These are phyloP conservation scores for Miscanthus lutarioriparius DNA, from an alignment of 176 grass and related monocot species.

Conservation along the genomic window DNA sequence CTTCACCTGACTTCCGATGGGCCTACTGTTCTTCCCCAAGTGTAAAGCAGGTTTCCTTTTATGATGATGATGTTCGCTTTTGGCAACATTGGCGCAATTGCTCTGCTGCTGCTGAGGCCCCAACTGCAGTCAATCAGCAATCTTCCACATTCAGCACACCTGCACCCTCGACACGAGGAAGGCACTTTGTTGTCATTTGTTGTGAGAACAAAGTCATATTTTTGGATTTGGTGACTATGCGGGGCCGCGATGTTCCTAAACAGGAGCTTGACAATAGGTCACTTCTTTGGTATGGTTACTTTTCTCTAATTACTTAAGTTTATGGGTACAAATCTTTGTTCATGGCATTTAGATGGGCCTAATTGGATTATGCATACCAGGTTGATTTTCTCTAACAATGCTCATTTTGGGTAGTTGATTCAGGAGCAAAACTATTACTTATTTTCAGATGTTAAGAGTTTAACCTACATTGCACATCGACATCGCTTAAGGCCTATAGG, in stretches of 20 bases:
- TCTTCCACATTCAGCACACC: constrained; percentile 75
- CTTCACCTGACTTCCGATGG: constrained; percentile 42
- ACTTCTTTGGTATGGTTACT: constrained; percentile 81
- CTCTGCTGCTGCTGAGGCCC: constrained; percentile 84
- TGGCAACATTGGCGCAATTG: constrained; percentile 97
- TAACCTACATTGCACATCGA: not conserved
- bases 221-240: constrained; percentile 97
- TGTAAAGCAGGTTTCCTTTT: constrained; percentile 99
- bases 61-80: constrained; percentile 90
- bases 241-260: constrained; percentile 93
- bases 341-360: not conserved
- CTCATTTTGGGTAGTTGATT: constrained; percentile 1
- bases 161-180: constrained; percentile 91
- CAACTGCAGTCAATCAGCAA: constrained; percentile 77
- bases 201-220: constrained; percentile 99
- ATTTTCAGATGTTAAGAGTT: not conserved
- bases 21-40: constrained; percentile 51
- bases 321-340: constrained; percentile 23
- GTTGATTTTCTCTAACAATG: constrained; percentile 22
- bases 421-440: constrained; percentile 11
- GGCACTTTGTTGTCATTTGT: constrained; percentile 99
- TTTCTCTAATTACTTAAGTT: constrained; percentile 20
- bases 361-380: constrained; percentile 1
- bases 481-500: not conserved
- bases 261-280: constrained; percentile 97